Percentiles rank a stretch among this genome's conserved stretches.
These are phyloP conservation scores for Rutstroemia sp. DNA, from an alignment of 2,329 filamentous ascomycete species.

Conservation along the genomic window DNA sequence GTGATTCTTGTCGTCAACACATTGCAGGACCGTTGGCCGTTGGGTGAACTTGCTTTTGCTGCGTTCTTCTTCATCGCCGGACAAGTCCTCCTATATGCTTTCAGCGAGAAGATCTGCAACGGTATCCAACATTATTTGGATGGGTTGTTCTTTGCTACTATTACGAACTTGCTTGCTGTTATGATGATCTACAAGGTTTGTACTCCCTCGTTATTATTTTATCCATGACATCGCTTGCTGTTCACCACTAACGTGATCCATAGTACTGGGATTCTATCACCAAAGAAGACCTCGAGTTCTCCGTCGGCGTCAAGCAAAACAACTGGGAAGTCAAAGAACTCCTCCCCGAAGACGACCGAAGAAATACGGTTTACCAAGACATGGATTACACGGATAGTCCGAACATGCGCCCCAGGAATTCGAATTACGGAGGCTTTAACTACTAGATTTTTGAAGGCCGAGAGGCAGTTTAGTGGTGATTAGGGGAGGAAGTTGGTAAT, in stretches of 20 bases:
- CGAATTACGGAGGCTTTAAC: constrained; percentile 28
- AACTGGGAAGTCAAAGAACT: constrained; percentile 98
- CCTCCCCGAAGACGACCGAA: constrained; percentile 28
- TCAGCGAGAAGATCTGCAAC: constrained; percentile 78
- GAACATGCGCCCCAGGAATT: constrained; percentile 22
- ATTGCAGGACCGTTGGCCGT: constrained; percentile 88
- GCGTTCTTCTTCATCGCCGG: constrained; percentile 86
- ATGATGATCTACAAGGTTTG: constrained; percentile 99
- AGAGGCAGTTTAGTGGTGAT: neutral
- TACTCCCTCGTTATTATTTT: constrained; percentile 1
- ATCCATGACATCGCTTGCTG: neutral
- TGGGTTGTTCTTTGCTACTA: constrained; percentile 87
- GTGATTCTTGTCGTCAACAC: constrained; percentile 82
- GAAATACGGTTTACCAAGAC: constrained; percentile 29
- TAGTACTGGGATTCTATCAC: constrained; percentile 99
- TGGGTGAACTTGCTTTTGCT: constrained; percentile 86
- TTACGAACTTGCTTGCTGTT: constrained; percentile 86
- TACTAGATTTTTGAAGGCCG: constrained; percentile 12
- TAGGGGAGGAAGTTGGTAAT: neutral
- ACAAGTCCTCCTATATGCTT: constrained; percentile 87
- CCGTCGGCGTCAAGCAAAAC: constrained; percentile 87
- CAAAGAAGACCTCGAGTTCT: constrained; percentile 96
- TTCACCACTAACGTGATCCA: constrained; percentile 9
- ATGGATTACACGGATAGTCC: constrained; percentile 21
- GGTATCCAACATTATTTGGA: constrained; percentile 87